Evolutionary conservation across 768 basidiomycete genomes (phyloP), one percentile per base, ranked within the genome.

Genomic region (Boletales sp.): DNA sequence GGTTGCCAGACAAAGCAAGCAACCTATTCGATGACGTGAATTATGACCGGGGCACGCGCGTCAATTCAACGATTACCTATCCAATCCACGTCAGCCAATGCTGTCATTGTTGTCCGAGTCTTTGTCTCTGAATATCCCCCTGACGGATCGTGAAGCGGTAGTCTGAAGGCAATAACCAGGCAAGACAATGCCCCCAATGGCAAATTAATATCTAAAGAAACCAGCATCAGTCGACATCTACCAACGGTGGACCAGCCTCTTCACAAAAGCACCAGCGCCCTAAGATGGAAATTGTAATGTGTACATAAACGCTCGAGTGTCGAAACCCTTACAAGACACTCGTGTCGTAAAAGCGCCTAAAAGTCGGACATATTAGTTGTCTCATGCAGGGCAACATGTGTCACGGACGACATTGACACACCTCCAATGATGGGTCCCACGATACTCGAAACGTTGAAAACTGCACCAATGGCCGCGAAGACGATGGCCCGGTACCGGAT

Each of bases 261-360:
- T 48, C 43, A 48, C 57, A 56, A 30, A 58, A 56, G 48, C 57
- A 56, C 57, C 55, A 56, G 21, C 49, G 49, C 55, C 51, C 55
- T 58, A 13, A 5, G 7, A 35, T 27, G 43, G 45, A 48, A 27
- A 15, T n/a, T 56, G n/a, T 36, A 52, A 35, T 39, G 17, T 31
- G 29, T 27, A n/a, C 7, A 29, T 8, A 15, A 2, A 2, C 10
- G 15, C 8, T 24, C 13, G 35, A 9, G 13, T 19, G 2, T 29
- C 42, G 18, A 31, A 29, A 53, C 32, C 15, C 55, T 46, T 41
- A 55, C 48, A 53, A 18, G 57, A 46, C 1, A 57, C 15, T 12
- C 18, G 49, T 17, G 46, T 53, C 21, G 55, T 57, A 43, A 58
- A 49, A 1, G 43, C 41, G 17, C 48, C 55, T 58, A 30, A 21